These are phyloP conservation scores for Pythium biforme DNA, from an alignment of 352 stramenopile genomes.

Conservation along the genomic window DNA sequence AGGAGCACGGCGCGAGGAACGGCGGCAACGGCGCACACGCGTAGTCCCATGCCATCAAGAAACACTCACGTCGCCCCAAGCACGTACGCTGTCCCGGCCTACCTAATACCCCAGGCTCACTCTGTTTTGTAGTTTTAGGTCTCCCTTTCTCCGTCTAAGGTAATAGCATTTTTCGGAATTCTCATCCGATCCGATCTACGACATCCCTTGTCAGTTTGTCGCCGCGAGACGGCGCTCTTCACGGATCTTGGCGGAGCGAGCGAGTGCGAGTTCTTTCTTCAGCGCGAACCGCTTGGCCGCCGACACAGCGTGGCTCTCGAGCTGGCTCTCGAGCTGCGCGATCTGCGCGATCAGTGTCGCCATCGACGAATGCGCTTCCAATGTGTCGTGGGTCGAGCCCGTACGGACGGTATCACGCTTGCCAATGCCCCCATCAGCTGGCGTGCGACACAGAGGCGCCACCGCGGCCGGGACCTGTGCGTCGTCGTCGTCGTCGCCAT, in stretches of 20 bases:
- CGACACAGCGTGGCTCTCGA: conserved; percentile 64
- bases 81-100: neutral
- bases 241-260: conserved; percentile 67
- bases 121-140: conserved; percentile 27
- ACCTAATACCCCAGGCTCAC: neutral
- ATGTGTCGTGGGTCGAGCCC: neutral
- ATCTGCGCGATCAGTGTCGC: conserved; percentile 36
- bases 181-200: neutral
- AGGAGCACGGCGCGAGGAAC: conserved; percentile 7
- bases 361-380: neutral
- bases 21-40: neutral
- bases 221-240: conserved; percentile 33
- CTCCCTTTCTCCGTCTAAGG: conserved; percentile 18
- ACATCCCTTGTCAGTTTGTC: neutral
- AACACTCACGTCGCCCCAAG: neutral
- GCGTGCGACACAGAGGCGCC: neutral
- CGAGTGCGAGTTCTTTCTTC: conserved; percentile 78
- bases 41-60: neutral
- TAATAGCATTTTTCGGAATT: conserved; percentile 7
- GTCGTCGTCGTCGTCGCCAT: neutral
- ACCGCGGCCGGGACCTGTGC: neutral
- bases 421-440: neutral
- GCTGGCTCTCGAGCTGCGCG: conserved; percentile 47
- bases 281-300: conserved; percentile 74
- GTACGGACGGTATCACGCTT: conserved; percentile 3